Percentiles rank a stretch among this genome's conserved stretches.
Conservation (phyloP, 1,139 yeast species). For the Saccharomyces uvarum region DNA sequence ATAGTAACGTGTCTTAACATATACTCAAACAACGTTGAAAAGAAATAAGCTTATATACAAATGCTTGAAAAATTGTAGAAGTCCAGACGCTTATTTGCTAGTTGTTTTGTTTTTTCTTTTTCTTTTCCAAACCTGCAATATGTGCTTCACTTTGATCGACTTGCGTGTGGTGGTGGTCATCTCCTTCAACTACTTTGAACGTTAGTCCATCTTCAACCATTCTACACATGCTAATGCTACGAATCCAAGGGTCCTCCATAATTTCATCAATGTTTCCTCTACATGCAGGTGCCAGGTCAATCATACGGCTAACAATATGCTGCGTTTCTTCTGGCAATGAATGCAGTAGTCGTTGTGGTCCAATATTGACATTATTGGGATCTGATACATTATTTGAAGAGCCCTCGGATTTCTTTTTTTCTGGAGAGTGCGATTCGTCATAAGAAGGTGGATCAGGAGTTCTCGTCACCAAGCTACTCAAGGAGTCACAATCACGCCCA, state of each 20-base stretch:
- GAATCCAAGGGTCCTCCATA: constrained; percentile 71
- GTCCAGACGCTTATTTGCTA: neutral
- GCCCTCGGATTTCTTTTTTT: constrained; percentile 7
- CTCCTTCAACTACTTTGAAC: constrained; percentile 33
- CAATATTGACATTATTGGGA: constrained; percentile 47
- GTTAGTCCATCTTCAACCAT: constrained; percentile 42
- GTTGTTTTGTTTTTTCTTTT: constrained; percentile 43
- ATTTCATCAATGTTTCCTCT: constrained; percentile 80
- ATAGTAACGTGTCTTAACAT: neutral
- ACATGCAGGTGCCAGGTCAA: constrained; percentile 75
- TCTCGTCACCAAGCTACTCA: constrained; percentile 35
- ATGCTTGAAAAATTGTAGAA: neutral
- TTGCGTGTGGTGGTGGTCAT: constrained; percentile 72
- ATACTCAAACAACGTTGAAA: neutral
- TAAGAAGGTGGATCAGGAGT: constrained; percentile 35
- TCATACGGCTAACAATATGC: constrained; percentile 62
- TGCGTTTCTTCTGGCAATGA: constrained; percentile 68
- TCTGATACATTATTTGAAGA: constrained; percentile 23
- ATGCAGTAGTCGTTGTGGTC: constrained; percentile 59
- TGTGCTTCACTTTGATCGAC: constrained; percentile 94
- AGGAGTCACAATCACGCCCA: constrained; percentile 38
- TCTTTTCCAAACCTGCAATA: constrained; percentile 84
- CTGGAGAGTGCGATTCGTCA: constrained; percentile 15
- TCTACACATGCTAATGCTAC: constrained; percentile 57
- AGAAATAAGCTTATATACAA: neutral